These are phyloP conservation scores for Bathelium albidoporum DNA, from an alignment of 495 filamentous ascomycete species.

Conservation along the genomic window DNA sequence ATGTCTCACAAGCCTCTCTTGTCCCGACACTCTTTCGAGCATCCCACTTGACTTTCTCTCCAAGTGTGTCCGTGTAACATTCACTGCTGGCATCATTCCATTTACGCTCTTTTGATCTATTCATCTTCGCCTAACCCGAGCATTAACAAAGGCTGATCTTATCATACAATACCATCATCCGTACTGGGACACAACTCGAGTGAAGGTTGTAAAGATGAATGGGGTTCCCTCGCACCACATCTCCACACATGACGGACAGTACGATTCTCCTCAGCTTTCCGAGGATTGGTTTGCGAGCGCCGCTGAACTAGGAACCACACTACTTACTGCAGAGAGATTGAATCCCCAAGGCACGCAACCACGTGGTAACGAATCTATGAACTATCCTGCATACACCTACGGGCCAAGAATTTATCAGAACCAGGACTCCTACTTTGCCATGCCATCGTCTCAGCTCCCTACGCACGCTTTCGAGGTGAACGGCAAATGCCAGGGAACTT, in stretches of 20 bases:
- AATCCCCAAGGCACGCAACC: background rate
- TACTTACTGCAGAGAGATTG: background rate
- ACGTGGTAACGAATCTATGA: background rate
- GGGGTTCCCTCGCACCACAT: background rate
- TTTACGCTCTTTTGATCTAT: conserved; percentile 3
- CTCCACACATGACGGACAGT: background rate
- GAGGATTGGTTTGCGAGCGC: background rate
- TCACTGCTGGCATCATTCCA: conserved; percentile 17
- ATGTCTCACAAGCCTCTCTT: conserved; percentile 18
- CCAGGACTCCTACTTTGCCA: background rate
- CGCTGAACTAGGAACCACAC: background rate
- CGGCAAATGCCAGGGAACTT: background rate
- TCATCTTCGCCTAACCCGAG: background rate
- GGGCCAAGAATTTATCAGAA: background rate
- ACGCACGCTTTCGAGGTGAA: background rate
- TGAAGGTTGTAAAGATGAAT: background rate
- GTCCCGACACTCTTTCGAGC: conserved; percentile 14
- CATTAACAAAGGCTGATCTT: background rate
- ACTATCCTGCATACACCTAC: background rate
- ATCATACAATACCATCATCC: background rate
- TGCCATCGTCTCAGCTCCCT: background rate
- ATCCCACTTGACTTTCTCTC: conserved; percentile 14
- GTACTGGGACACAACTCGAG: too few relatives aligned
- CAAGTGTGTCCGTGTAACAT: conserved; percentile 1
- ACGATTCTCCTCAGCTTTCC: background rate